These are phyloP conservation scores for Mycosarcoma mackinlayi DNA, from an alignment of 1,284 basidiomycete genomes.

Conservation along the genomic window DNA sequence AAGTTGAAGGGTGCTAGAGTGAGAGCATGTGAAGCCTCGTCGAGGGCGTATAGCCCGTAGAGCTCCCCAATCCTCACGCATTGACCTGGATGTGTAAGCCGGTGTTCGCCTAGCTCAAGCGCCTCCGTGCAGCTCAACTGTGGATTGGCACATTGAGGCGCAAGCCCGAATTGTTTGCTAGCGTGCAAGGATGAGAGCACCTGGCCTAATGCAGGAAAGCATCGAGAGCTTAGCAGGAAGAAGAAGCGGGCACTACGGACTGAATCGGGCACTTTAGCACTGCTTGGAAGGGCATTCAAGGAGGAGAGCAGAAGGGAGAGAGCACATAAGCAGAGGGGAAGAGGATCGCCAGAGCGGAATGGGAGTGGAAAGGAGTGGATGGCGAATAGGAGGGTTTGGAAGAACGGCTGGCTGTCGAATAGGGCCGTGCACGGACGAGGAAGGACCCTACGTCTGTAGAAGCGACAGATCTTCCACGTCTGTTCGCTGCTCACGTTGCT, in stretches of 20 bases:
- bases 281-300: too few relatives aligned
- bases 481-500: conserved; percentile 5
- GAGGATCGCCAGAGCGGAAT: conserved; percentile 10
- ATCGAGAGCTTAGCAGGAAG: neutral
- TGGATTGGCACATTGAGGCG: conserved; percentile 22
- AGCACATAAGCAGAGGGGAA: conserved; percentile 24
- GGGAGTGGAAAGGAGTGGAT: conserved; percentile 25
- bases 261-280: conserved; percentile 8
- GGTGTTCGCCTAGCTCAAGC: conserved; percentile 16
- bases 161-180: neutral
- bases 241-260: neutral
- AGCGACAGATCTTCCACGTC: conserved; percentile 2
- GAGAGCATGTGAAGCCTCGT: too few relatives aligned
- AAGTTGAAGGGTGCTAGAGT: neutral
- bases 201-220: neutral
- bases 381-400: conserved; percentile 32
- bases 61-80: too few relatives aligned
- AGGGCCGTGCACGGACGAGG: conserved; percentile 25
- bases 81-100: conserved; percentile 39
- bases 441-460: conserved; percentile 15
- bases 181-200: neutral
- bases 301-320: neutral
- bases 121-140: conserved; percentile 10
- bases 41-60: too few relatives aligned
- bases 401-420: conserved; percentile 1